Conservation (phyloP, 164 flowering plant species). For the Magnolia changhungtana region DNA sequence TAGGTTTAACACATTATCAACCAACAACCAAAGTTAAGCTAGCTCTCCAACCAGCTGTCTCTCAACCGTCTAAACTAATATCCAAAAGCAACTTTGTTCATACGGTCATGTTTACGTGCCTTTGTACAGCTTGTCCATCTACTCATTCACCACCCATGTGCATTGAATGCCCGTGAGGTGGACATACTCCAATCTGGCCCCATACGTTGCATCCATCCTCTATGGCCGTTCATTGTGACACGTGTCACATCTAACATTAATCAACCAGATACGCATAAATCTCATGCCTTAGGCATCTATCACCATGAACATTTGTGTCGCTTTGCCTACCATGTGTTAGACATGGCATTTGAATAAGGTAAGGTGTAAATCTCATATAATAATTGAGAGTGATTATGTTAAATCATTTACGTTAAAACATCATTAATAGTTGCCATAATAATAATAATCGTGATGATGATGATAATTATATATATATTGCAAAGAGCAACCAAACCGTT, state of each 20-base stretch:
- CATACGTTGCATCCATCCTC: background rate
- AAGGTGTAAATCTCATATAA: too few species aligned
- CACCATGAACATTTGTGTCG: background rate
- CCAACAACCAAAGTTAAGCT: background rate
- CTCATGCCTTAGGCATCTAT: background rate
- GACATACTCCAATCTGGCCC: background rate
- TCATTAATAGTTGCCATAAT: too few species aligned
- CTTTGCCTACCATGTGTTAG: too few species aligned
- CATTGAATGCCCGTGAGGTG: background rate
- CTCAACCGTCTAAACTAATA: conserved; percentile 1
- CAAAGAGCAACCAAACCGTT: too few species aligned
- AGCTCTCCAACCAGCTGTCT: background rate
- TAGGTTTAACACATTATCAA: background rate
- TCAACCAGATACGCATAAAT: background rate
- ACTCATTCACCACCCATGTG: conserved; percentile 1
- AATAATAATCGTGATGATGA: too few species aligned
- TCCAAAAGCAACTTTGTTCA: background rate
- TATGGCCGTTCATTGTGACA: background rate
- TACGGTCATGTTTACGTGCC: background rate
- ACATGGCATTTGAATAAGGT: too few species aligned
- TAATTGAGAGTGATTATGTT: too few species aligned
- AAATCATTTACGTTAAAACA: too few species aligned
- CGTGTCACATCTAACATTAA: background rate
- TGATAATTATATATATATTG: too few species aligned
- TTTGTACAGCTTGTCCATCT: background rate